phyloP scores from a whole-genome alignment of 1,284 basidiomycete genomes.

The Malassezia restricta region DNA sequence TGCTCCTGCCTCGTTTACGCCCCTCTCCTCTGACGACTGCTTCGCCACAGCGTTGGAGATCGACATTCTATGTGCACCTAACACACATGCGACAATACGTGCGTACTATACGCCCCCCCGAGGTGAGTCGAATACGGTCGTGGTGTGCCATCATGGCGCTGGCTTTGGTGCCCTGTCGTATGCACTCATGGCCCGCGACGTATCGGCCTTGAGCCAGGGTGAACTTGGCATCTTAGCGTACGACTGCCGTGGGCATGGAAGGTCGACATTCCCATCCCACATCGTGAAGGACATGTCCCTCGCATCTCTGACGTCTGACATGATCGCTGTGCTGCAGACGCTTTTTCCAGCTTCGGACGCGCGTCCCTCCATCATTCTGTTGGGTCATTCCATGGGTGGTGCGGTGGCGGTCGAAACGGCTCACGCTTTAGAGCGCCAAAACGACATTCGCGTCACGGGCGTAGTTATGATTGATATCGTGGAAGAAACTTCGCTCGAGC shows the following conservation, averaged over 20 bases:
- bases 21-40: conserved; percentile 30
- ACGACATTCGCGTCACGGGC: conserved; percentile 54
- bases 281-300: conserved; percentile 29
- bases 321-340: conserved; percentile 19
- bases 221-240: conserved; percentile 71
- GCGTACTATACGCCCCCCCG: conserved; percentile 39
- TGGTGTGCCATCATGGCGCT: conserved; percentile 88
- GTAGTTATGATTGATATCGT: conserved; percentile 88
- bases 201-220: conserved; percentile 55
- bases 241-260: conserved; percentile 72
- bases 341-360: conserved; percentile 20
- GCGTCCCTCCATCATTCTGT: conserved; percentile 29
- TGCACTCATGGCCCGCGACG: conserved; percentile 70
- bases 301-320: conserved; percentile 23
- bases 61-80: conserved; percentile 19
- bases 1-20: conserved; percentile 14
- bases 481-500: conserved; percentile 89
- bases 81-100: conserved; percentile 45
- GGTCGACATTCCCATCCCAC: conserved; percentile 4
- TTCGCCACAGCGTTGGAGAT: conserved; percentile 41
- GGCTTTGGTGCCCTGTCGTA: conserved; percentile 81
- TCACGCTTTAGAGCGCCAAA: conserved; percentile 18
- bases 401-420: conserved; percentile 27
- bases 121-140: conserved; percentile 52
- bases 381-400: conserved; percentile 48